phyloP scores from a whole-genome alignment of 1,139 yeast genomes.

The Candida freyschussii region DNA sequence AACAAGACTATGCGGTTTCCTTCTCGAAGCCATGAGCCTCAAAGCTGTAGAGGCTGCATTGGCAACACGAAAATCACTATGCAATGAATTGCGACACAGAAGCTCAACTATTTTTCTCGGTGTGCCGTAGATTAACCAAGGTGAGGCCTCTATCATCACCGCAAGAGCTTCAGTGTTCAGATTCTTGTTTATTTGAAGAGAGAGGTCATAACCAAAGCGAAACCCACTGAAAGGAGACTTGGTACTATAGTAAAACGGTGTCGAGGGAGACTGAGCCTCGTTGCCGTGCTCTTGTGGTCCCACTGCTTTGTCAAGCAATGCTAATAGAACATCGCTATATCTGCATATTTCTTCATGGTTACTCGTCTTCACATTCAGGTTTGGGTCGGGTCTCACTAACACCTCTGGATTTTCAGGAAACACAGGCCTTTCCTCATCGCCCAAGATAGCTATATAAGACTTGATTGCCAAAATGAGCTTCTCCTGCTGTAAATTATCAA shows the following conservation, averaged over 20 bases:
- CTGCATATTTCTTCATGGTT: conserved; percentile 74
- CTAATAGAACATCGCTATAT: conserved; percentile 53
- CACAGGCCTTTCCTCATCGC: conserved; percentile 62
- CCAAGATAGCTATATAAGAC: conserved; percentile 64
- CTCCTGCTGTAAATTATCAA: conserved; percentile 68
- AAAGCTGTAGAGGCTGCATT: conserved; percentile 60
- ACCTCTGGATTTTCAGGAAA: conserved; percentile 65
- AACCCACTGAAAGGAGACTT: conserved; percentile 37
- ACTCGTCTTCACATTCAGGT: conserved; percentile 36
- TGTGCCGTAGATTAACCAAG: conserved; percentile 57
- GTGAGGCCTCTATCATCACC: conserved; percentile 60
- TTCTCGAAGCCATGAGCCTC: conserved; percentile 58
- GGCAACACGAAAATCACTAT: conserved; percentile 57
- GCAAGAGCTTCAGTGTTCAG: conserved; percentile 62
- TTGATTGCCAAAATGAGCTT: conserved; percentile 64
- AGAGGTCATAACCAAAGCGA: conserved; percentile 48
- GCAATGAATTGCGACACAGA: conserved; percentile 70
- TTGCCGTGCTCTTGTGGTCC: conserved; percentile 38
- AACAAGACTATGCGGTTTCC: conserved; percentile 67
- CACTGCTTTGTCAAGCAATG: conserved; percentile 55
- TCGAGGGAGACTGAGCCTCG: conserved; percentile 26
- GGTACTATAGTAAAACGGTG: conserved; percentile 35
- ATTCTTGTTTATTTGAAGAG: conserved; percentile 21
- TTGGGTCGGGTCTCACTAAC: conserved; percentile 31
- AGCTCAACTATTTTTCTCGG: conserved; percentile 64